Conservation (phyloP, 2,329 filamentous ascomycete genomes). For the Xylariales sp. region DNA sequence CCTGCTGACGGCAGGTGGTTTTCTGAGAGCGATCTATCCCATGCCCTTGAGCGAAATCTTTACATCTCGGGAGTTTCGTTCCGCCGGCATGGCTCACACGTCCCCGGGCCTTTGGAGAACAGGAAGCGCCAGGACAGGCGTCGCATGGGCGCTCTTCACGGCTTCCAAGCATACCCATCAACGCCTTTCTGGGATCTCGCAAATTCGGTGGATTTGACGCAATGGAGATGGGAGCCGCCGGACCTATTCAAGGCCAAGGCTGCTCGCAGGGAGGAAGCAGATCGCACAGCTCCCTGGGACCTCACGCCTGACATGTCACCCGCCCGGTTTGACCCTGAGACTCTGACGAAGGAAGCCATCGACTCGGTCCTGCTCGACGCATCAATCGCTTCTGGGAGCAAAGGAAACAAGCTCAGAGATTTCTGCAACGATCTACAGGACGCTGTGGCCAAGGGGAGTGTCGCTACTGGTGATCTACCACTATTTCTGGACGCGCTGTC, state of each 20-base stretch:
- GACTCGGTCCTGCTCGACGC: too few relatives aligned
- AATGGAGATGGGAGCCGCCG: constrained; percentile 51
- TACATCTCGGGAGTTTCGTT: constrained; percentile 19
- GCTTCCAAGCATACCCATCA: constrained; percentile 28
- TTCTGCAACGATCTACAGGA: too few relatives aligned
- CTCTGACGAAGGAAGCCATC: too few relatives aligned
- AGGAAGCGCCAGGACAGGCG: constrained; percentile 49
- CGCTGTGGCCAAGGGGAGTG: too few relatives aligned
- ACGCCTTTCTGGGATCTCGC: constrained; percentile 42
- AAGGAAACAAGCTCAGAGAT: too few relatives aligned
- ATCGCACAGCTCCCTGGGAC: too few relatives aligned
- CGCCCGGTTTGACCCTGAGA: too few relatives aligned
- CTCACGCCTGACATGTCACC: too few relatives aligned
- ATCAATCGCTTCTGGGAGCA: too few relatives aligned
- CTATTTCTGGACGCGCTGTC: too few relatives aligned
- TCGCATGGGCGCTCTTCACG: constrained; percentile 46
- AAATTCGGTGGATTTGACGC: constrained; percentile 36
- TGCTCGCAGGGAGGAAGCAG: too few relatives aligned
- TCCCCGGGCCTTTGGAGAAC: constrained; percentile 51
- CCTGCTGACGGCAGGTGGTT: constrained; percentile 51
- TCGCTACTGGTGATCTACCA: too few relatives aligned
- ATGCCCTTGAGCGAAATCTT: constrained; percentile 44
- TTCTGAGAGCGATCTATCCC: constrained; percentile 49
- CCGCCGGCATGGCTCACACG: constrained; percentile 27
- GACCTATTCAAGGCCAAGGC: constrained; percentile 15